Evolutionary conservation across 1,139 yeast species (phyloP), one percentile per base, ranked within the genome.

Genomic region (Magnusiomyces sp.): DNA sequence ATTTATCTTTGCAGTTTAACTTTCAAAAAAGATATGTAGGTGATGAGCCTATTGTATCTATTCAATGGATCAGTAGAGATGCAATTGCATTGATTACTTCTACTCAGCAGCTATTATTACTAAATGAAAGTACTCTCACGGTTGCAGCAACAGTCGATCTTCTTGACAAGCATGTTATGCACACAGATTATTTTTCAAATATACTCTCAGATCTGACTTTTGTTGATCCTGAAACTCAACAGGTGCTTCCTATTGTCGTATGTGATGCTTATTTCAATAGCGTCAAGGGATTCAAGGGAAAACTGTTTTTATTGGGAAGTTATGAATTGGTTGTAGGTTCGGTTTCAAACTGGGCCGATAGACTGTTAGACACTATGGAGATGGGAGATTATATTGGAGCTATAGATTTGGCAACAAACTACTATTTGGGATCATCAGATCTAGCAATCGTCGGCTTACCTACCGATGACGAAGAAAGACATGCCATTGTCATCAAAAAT

Each of bases 311-410:
- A 2, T 58, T 80, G 49, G 82, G 81, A 1, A 68, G 68, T 41
- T 72, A 69, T 53, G 79, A 73, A 50, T 59, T 80, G 36, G 68
- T 67, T 5, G 71, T 80, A 13, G 94, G 90, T 0, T 69, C 79
- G 14, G 65, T 80, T 13, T 71, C 80, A 4, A 81, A 77, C 57
- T 87, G 95, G 95, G 88, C 89, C 0, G 94, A 85, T 58, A 69
- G 76, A 20, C 62, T 81, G 14, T 67, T 73, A 50, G 73, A 69
- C 13, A 63, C 78, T 13, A 68, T 86, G 54, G 69, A 76, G 9
- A 58, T 64, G 5, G 77, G 76, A 0, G 66, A 74, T 36, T 83
- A 80, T 52, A 65, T 75, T 11, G 68, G 66, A 1, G 92, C 94
- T 0, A 70, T 86, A 29, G 65, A 70, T 4, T 67, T 75, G 10